A percentile compares a stretch with the other conserved stretches of the same genome.
Evolutionary conservation across 768 basidiomycete species (phyloP).

Genomic region (Sutorius australiensis): DNA sequence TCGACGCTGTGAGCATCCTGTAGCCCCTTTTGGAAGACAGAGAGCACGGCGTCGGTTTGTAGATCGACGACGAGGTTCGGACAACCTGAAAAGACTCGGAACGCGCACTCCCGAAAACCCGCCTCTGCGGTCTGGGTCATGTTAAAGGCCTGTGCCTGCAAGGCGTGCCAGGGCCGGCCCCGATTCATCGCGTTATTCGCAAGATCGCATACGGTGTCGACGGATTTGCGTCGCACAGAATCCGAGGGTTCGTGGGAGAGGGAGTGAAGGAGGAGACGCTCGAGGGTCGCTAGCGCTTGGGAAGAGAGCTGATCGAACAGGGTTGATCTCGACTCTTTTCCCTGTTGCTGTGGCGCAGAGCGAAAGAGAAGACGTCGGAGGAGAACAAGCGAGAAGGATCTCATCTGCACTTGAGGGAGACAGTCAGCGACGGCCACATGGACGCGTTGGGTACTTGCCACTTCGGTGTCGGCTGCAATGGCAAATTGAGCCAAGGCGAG

Average conservation of each 20-base stretch:
- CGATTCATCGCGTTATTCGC: slow-evolving; percentile 71
- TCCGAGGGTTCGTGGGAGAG: slow-evolving; percentile 56
- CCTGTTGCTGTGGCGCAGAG: slow-evolving; percentile 37
- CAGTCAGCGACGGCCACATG: slow-evolving; percentile 9
- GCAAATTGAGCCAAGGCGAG: slow-evolving; percentile 79
- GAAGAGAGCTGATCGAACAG: slow-evolving; percentile 76
- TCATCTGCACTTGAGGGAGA: slow-evolving; percentile 52
- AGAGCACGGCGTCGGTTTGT: slow-evolving; percentile 63
- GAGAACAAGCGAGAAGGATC: slow-evolving; percentile 78
- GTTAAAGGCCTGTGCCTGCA: slow-evolving; percentile 67
- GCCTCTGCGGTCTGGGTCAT: slow-evolving; percentile 45
- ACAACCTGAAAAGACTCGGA: slow-evolving; percentile 66
- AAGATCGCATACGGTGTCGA: slow-evolving; percentile 73
- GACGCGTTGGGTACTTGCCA: slow-evolving; percentile 45
- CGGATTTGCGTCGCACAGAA: slow-evolving; percentile 63
- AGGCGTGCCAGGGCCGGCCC: slow-evolving; percentile 77
- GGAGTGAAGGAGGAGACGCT: slow-evolving; percentile 68
- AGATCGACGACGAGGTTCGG: slow-evolving; percentile 77
- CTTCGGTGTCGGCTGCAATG: slow-evolving; percentile 71
- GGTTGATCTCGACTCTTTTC: slow-evolving; percentile 43
- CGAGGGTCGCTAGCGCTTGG: slow-evolving; percentile 61
- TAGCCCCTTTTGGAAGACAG: slow-evolving; percentile 63
- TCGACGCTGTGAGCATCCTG: slow-evolving; percentile 64
- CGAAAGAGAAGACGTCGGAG: slow-evolving; percentile 77
- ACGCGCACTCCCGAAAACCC: slow-evolving; percentile 58